A percentile compares a stretch with the other conserved stretches of the same genome.
Conservation (phyloP, 371 early-diverging fungal genomes). For the Syncephalastrum monosporum region DNA sequence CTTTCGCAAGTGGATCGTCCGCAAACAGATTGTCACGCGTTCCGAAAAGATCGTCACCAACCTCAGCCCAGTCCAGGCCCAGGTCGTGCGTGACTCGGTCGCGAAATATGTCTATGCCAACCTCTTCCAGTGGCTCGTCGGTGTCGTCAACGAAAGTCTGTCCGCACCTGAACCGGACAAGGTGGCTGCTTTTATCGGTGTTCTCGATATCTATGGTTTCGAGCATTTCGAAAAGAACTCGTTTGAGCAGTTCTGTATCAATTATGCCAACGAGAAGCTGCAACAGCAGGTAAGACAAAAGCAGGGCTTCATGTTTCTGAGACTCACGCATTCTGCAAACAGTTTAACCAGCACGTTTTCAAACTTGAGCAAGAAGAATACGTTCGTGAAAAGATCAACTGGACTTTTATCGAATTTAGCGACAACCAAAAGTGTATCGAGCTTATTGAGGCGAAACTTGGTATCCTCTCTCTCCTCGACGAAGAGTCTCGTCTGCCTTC, state of each 20-base stretch:
- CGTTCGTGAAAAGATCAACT: constrained; percentile 84
- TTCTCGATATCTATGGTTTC: constrained; percentile 93
- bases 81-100: constrained; percentile 80
- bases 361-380: constrained; percentile 94
- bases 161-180: constrained; percentile 41
- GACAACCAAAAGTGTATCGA: constrained; percentile 98
- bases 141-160: constrained; percentile 73
- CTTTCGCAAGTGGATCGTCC: constrained; percentile 84
- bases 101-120: constrained; percentile 89
- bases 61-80: constrained; percentile 68
- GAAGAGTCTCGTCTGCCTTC: constrained; percentile 90
- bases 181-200: constrained; percentile 77
- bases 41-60: constrained; percentile 80
- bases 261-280: constrained; percentile 94
- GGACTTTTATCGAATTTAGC: constrained; percentile 89
- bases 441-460: constrained; percentile 91
- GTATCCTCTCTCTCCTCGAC: constrained; percentile 91
- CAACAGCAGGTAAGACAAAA: constrained; percentile 72
- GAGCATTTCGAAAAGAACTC: constrained; percentile 95
- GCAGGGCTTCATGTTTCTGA: background rate
- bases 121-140: constrained; percentile 90
- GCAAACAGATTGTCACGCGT: constrained; percentile 81
- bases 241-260: constrained; percentile 98
- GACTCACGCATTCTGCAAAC: background rate
- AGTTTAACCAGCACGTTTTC: constrained; percentile 63